phyloP scores from a whole-genome alignment of 2,329 filamentous ascomycete species.

The Xylariales sp. region DNA sequence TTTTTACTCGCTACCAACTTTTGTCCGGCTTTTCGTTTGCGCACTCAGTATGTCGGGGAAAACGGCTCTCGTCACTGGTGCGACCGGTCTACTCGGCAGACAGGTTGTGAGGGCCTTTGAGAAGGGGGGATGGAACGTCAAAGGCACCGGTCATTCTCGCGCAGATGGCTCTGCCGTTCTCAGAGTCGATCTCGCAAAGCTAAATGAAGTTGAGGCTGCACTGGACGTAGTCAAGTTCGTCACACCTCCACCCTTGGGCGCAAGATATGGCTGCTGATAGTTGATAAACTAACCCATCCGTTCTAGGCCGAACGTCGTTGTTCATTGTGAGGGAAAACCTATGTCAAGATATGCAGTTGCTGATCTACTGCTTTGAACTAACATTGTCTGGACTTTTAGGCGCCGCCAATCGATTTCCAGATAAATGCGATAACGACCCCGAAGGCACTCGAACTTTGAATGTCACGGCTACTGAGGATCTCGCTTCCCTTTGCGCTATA shows the following conservation, averaged over 20 bases:
- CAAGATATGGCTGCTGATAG: not conserved
- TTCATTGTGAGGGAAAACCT: constrained; percentile 74
- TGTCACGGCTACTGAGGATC: constrained; percentile 73
- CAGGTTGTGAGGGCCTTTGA: constrained; percentile 80
- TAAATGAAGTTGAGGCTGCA: constrained; percentile 59
- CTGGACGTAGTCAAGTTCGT: constrained; percentile 68
- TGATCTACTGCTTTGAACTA: constrained; percentile 1
- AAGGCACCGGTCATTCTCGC: constrained; percentile 79
- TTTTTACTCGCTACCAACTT: not conserved
- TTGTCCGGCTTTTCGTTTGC: not conserved
- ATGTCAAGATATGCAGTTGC: constrained; percentile 4
- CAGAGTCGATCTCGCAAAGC: constrained; percentile 65
- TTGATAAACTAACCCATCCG: constrained; percentile 36
- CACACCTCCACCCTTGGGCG: not conserved
- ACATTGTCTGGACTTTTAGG: constrained; percentile 58
- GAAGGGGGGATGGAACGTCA: constrained; percentile 73
- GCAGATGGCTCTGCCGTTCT: constrained; percentile 76
- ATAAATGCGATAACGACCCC: constrained; percentile 84
- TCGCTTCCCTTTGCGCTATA: constrained; percentile 74
- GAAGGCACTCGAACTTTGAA: constrained; percentile 80
- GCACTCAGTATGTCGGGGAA: constrained; percentile 51
- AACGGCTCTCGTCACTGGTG: constrained; percentile 82
- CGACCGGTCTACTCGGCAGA: constrained; percentile 84
- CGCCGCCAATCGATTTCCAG: constrained; percentile 88
- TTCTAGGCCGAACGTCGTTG: constrained; percentile 76